phyloP scores from a whole-genome alignment of 2,329 filamentous ascomycete species.

The Colletotrichum sublineola region DNA sequence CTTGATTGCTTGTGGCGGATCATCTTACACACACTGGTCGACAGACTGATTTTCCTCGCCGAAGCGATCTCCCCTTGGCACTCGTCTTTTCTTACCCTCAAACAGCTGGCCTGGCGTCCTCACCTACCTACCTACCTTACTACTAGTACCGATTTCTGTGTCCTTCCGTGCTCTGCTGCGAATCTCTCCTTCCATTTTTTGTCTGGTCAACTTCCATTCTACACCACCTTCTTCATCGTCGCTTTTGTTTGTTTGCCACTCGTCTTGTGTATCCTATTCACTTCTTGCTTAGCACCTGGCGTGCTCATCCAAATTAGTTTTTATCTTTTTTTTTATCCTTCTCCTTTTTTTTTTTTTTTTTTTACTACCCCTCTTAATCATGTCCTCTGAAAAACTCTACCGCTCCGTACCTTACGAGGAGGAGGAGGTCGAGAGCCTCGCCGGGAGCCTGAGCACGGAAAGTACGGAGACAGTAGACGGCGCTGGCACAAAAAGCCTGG shows the following conservation, averaged over 20 bases:
- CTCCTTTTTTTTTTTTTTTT: too few relatives aligned
- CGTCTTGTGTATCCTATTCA: conserved; percentile 2
- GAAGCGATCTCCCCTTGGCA: conserved; percentile 37
- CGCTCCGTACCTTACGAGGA: conserved; percentile 42
- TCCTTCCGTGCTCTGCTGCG: not conserved
- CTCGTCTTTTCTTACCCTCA: conserved; percentile 41
- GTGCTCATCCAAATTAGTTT: conserved; percentile 10
- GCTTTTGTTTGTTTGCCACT: not conserved
- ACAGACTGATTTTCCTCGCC: conserved; percentile 35
- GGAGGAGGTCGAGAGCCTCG: conserved; percentile 42
- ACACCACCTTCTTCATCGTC: conserved; percentile 2
- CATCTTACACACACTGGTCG: conserved; percentile 7
- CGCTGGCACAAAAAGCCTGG: conserved; percentile 1
- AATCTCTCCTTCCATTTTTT: not conserved
- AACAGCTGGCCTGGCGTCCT: conserved; percentile 16
- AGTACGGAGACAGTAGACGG: conserved; percentile 22
- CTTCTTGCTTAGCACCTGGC: conserved; percentile 36
- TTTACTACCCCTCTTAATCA: conserved; percentile 26
- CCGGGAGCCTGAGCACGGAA: conserved; percentile 40
- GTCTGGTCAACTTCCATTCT: conserved; percentile 4
- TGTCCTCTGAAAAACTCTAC: conserved; percentile 41
- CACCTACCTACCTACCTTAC: not conserved
- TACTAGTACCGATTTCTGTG: not conserved
- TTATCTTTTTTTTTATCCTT: not conserved
- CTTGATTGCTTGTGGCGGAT: not conserved